Conservation (phyloP, 2,329 filamentous ascomycete genomes). For the Botryotinia calthae region DNA sequence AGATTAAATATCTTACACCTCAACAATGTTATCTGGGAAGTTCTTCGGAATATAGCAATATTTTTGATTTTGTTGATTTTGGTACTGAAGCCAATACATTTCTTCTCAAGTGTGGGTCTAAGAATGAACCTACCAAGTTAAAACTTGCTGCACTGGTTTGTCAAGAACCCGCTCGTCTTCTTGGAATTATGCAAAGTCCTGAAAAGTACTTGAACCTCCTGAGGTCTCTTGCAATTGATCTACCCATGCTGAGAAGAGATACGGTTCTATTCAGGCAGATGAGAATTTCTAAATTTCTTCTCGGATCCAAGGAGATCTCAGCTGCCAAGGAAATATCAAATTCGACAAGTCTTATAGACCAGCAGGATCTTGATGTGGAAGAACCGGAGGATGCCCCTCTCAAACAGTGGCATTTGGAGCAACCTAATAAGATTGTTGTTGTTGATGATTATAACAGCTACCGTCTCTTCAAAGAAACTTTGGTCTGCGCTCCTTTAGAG, state of each 20-base stretch:
- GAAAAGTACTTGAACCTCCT: constrained; percentile 87
- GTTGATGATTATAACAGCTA: constrained; percentile 89
- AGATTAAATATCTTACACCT: constrained; percentile 61
- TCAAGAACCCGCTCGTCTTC: constrained; percentile 75
- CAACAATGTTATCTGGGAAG: constrained; percentile 76
- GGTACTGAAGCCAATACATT: constrained; percentile 85
- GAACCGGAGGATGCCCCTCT: constrained; percentile 45
- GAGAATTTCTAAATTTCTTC: constrained; percentile 70
- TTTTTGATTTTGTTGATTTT: constrained; percentile 97
- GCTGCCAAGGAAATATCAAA: constrained; percentile 30
- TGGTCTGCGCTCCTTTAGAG: constrained; percentile 88
- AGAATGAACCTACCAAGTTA: constrained; percentile 80
- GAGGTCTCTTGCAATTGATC: constrained; percentile 73
- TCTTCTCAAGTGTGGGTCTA: constrained; percentile 82
- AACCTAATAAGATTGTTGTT: constrained; percentile 70
- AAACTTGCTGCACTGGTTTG: constrained; percentile 86
- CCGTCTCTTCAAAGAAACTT: constrained; percentile 77
- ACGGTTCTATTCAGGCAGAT: constrained; percentile 75
- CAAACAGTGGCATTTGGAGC: constrained; percentile 66
- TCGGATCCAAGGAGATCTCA: constrained; percentile 75
- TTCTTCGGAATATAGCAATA: constrained; percentile 70
- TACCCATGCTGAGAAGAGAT: constrained; percentile 69
- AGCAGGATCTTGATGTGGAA: constrained; percentile 45
- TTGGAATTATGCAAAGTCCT: constrained; percentile 73
- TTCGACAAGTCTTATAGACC: constrained; percentile 27